phyloP scores from a whole-genome alignment of 129 eudicot species.

The Lactuca saligna region DNA sequence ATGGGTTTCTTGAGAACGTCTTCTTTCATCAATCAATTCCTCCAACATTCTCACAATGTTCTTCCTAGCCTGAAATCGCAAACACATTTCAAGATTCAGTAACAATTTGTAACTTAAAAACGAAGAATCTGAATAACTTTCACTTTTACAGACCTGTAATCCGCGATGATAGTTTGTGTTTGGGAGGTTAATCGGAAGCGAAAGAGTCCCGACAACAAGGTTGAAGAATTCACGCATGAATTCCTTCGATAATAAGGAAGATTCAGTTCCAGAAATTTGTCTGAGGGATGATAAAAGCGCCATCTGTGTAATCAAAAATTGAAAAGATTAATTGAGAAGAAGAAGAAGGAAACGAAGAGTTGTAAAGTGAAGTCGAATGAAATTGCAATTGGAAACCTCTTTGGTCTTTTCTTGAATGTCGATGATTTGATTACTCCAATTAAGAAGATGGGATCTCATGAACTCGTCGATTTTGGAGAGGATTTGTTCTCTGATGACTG shows the following conservation, averaged over 20 bases:
- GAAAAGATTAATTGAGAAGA: conserved; percentile 10
- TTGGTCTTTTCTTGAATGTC: conserved; percentile 96
- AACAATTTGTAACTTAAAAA: neutral
- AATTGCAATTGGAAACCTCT: conserved; percentile 54
- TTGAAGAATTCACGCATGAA: conserved; percentile 92
- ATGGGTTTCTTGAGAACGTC: conserved; percentile 50
- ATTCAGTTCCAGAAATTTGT: conserved; percentile 79
- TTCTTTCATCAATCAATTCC: conserved; percentile 60
- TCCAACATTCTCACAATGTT: conserved; percentile 60
- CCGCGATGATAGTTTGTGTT: conserved; percentile 75
- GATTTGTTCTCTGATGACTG: conserved; percentile 64
- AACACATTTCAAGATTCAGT: conserved; percentile 1
- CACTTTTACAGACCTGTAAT: conserved; percentile 53
- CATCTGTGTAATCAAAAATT: conserved; percentile 64
- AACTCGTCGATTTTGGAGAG: conserved; percentile 85
- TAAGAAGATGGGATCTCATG: conserved; percentile 81
- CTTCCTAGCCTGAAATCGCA: conserved; percentile 79
- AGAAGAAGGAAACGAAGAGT: conserved; percentile 16
- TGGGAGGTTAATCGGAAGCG: conserved; percentile 93
- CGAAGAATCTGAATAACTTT: neutral
- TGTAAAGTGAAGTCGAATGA: neutral
- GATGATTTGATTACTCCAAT: conserved; percentile 69
- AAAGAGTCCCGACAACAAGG: conserved; percentile 88
- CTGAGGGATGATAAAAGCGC: conserved; percentile 81
- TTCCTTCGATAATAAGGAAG: conserved; percentile 53